Conservation (phyloP, 768 basidiomycete genomes). For the Leccinum disarticulatum region DNA sequence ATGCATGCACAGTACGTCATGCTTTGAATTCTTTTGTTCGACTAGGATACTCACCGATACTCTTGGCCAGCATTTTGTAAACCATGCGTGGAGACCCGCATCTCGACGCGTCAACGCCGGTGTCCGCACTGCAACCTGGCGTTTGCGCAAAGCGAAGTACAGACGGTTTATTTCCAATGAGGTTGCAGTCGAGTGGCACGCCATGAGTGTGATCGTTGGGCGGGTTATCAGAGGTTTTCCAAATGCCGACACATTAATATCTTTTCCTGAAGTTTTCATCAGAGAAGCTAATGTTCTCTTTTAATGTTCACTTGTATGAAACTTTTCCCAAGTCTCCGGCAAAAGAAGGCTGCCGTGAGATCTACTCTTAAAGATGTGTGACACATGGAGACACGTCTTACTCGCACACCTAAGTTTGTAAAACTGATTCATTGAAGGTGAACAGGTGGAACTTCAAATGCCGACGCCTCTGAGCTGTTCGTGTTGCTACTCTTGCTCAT, state of each 20-base stretch:
- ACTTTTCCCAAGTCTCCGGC: background rate
- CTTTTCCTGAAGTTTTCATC: background rate
- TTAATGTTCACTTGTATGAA: background rate
- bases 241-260: background rate
- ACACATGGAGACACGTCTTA: too few relatives aligned
- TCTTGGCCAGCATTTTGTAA: slow-evolving; percentile 72
- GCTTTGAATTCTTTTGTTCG: background rate
- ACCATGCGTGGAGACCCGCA: slow-evolving; percentile 80
- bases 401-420: too few relatives aligned
- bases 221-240: background rate
- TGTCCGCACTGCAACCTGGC: slow-evolving; percentile 85
- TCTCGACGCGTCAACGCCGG: slow-evolving; percentile 88
- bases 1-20: slow-evolving; percentile 84
- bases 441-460: too few relatives aligned
- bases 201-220: background rate
- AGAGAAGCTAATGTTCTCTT: background rate
- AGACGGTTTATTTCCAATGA: slow-evolving; percentile 59
- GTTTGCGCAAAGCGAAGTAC: slow-evolving; percentile 86
- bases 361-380: too few relatives aligned
- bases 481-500: too few relatives aligned
- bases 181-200: background rate
- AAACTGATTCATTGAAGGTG: too few relatives aligned
- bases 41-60: background rate
- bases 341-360: too few relatives aligned
- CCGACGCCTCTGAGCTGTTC: too few relatives aligned